Evolutionary conservation across 371 early-diverging fungal species (phyloP).

Genomic region (Conidiobolus incongruus): DNA sequence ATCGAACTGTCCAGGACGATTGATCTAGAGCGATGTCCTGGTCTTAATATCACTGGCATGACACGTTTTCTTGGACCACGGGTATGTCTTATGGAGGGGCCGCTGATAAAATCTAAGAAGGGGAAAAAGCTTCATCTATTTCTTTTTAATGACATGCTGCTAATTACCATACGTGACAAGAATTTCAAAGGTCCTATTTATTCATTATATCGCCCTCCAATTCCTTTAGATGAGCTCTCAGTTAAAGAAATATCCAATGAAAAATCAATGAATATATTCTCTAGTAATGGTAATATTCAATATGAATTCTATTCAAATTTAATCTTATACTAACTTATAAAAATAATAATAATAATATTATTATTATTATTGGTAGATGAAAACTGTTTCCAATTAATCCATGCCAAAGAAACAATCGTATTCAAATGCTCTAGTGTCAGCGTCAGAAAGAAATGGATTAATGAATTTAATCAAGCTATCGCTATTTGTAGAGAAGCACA

Average conservation of each 20-base stretch:
- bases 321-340: no score
- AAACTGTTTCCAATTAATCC: slow-evolving; percentile 2
- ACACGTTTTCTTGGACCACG: slow-evolving; percentile 39
- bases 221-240: no score
- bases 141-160: slow-evolving; percentile 69
- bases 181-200: no score
- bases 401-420: neutral
- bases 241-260: no score
- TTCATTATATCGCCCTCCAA: no score
- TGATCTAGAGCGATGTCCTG: slow-evolving; percentile 36
- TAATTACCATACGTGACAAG: slow-evolving; percentile 16
- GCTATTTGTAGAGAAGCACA: no score
- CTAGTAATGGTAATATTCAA: no score
- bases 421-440: neutral
- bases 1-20: slow-evolving; percentile 37
- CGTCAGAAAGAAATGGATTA: slow-evolving; percentile 3
- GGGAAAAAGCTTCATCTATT: slow-evolving; percentile 62
- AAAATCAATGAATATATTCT: no score
- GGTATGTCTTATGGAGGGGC: slow-evolving; percentile 60
- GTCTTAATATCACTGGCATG: slow-evolving; percentile 24
- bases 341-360: no score
- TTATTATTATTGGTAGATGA: slow-evolving; percentile 1
- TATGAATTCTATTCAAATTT: no score
- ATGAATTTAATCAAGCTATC: slow-evolving; percentile 1
- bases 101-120: slow-evolving; percentile 55